Conservation (phyloP, 164 flowering plant species). For the Magnolia changhungtana region DNA sequence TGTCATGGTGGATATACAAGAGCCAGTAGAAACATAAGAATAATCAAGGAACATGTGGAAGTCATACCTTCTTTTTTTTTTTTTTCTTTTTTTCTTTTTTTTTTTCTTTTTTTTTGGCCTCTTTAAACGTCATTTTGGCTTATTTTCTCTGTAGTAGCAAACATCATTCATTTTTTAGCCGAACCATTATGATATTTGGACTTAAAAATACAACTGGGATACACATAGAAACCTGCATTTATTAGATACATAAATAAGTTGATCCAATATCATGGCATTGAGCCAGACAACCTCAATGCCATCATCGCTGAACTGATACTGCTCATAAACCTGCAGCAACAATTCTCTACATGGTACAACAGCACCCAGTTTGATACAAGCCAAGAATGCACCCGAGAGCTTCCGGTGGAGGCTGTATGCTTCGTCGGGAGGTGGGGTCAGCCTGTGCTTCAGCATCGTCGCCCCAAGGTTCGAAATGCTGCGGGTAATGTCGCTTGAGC, state of each 20-base stretch:
- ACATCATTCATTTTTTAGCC: neutral
- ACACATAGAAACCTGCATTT: neutral
- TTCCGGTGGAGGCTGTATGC: constrained; percentile 95
- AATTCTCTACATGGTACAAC: constrained; percentile 87
- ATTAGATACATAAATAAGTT: neutral
- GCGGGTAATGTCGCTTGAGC: constrained; percentile 60
- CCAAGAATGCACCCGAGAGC: constrained; percentile 94
- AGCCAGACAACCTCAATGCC: constrained; percentile 25
- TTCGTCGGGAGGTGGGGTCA: constrained; percentile 95
- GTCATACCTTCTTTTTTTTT: no score
- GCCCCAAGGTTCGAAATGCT: constrained; percentile 83
- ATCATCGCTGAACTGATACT: constrained; percentile 56
- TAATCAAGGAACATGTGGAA: no score
- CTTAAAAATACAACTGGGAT: neutral
- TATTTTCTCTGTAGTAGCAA: neutral
- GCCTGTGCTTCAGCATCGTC: constrained; percentile 89
- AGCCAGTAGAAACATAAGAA: neutral
- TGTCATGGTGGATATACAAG: neutral
- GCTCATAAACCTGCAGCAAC: constrained; percentile 51
- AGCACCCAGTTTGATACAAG: constrained; percentile 94
- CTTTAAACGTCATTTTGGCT: neutral
- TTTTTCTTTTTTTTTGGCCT: no score
- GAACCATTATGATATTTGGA: neutral
- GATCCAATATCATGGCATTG: constrained; percentile 15
- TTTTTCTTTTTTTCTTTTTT: no score